Base-by-base conservation (phyloP, 495 filamentous ascomycete species). In the Letharia columbiana region DNA sequence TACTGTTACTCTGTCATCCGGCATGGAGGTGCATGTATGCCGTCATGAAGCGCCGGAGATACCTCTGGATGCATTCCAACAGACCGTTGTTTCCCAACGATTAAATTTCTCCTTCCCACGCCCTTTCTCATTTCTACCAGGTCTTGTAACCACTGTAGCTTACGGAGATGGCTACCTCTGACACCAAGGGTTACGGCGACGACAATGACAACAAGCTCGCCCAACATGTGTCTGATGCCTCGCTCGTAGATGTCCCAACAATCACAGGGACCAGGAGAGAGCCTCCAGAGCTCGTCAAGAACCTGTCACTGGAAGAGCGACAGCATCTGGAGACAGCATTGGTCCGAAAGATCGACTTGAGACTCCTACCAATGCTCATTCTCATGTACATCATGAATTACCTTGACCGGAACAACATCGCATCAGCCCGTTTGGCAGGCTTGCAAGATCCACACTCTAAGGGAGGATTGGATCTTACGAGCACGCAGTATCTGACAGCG, bases 331-430 rank as follows among this genome's bases (percentile, higher is more conserved):
- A 86, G 70, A 77, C 69, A 64, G 76, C 75, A 12, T 77, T 89
- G 41, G 79, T 81, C 61, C 77, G 83, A 62, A 90, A 88, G 72
- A 87, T 90, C 40, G 88, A 90, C 72, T 54, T 84, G 1, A 75
- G 85, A 10, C 69, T 86, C 33, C 73, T 91, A 66, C 87, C 87
- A 31, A 83, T 85, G 75, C 73, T 88, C 47, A 82, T 87, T 64
- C 67, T 88, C 65, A 88, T 89, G 84, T 91, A 92, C 71, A 89
- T 92, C 69, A 75, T 92, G 71, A 92, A 92, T 71, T 94, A 91
- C 74, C 78, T 92, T 66, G 90, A 92, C 74, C 81, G 90, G 68
- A 84, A 85, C 70, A 82, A 85, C 60, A 83, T 82, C 62, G 82
- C 81, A 17, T 75, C 81, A 13, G 82, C 81, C 49, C 73, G 80